phyloP scores from a whole-genome alignment of 2,329 filamentous ascomycete genomes.

The Beauveria australis region DNA sequence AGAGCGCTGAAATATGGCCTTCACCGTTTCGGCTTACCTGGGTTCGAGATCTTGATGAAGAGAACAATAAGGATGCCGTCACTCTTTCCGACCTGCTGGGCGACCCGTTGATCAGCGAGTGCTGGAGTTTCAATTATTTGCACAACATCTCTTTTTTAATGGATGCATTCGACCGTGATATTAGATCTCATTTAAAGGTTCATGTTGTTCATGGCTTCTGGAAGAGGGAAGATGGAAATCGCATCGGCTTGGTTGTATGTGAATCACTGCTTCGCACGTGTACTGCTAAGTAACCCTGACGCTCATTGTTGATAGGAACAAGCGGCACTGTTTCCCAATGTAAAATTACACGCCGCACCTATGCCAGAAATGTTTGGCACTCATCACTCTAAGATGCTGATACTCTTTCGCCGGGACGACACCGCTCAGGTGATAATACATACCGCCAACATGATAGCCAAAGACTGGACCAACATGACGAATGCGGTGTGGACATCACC shows the following conservation, averaged over 20 bases:
- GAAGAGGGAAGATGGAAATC: slow-evolving; percentile 57
- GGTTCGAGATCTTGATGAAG: slow-evolving; percentile 53
- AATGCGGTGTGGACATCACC: slow-evolving; percentile 78
- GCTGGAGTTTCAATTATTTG: slow-evolving; percentile 63
- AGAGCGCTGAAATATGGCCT: slow-evolving; percentile 22
- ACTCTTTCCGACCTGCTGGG: slow-evolving; percentile 60
- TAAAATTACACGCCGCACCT: slow-evolving; percentile 63
- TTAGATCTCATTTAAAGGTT: slow-evolving; percentile 39
- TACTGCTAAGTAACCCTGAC: neutral
- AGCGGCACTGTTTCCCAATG: slow-evolving; percentile 54
- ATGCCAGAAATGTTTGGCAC: slow-evolving; percentile 83
- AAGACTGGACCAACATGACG: slow-evolving; percentile 83
- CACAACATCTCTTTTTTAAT: slow-evolving; percentile 53
- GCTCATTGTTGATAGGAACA: slow-evolving; percentile 39
- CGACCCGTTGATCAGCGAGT: slow-evolving; percentile 63
- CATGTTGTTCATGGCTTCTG: slow-evolving; percentile 55
- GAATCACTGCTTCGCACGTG: neutral
- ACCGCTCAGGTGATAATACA: slow-evolving; percentile 74
- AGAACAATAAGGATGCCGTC: slow-evolving; percentile 57
- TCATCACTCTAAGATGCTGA: slow-evolving; percentile 79
- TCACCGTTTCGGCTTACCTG: slow-evolving; percentile 68
- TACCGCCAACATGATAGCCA: slow-evolving; percentile 83
- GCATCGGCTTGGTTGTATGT: slow-evolving; percentile 46
- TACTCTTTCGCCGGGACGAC: slow-evolving; percentile 71
- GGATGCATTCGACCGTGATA: slow-evolving; percentile 44